Evolutionary conservation across 371 early-diverging fungal genomes (phyloP), one percentile per base, ranked within the genome.

Genomic region (Phascolomyces articulosus): DNA sequence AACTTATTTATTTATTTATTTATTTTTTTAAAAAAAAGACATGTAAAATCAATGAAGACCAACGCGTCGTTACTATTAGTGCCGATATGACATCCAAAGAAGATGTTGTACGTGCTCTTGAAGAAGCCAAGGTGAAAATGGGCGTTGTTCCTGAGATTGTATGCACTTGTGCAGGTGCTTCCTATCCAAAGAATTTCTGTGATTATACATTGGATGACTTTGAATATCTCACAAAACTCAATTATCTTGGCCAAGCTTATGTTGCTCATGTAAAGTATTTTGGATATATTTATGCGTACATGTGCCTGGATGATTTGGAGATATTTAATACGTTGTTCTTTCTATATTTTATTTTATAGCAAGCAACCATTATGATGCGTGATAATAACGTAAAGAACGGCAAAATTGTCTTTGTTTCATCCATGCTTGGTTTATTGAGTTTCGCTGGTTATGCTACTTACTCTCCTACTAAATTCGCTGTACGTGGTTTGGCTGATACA

Each of bases 401-500:
- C 24, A 89, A 85, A 49, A 84, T 96, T 40, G 88, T 95, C 16
- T 74, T 96, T 70, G 87, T 96, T 11, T 88, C 91, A 40, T 95
- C 96, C 27, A 86, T 91, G 51, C 73, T 91, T 23, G 91, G 91
- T 21, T 66, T 95, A 57, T 63, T 93, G 27, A 90, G 91, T 16
- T 89, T 96, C 72, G 83, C 86, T 48, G 97, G 97, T 15, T 96
- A 90, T 64, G 62, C 88, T 18, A 80, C 88, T n/a, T 97, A 97
- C 72, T 64, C 91, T 3, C 94, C 96, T 11, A 83, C 94, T 24
- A 97, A 97, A 67, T 87, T 80, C 64, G 96, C 96, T 40, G 67
- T 96, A 15, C 86, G 91, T 63, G 94, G 92, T 28, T 74, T 94
- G 62, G 92, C 92, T 2, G 90, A 93, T 62, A 73, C 83, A 0